Conservation (phyloP, 139 green algal genomes). For the Parachlorella kessleri region DNA sequence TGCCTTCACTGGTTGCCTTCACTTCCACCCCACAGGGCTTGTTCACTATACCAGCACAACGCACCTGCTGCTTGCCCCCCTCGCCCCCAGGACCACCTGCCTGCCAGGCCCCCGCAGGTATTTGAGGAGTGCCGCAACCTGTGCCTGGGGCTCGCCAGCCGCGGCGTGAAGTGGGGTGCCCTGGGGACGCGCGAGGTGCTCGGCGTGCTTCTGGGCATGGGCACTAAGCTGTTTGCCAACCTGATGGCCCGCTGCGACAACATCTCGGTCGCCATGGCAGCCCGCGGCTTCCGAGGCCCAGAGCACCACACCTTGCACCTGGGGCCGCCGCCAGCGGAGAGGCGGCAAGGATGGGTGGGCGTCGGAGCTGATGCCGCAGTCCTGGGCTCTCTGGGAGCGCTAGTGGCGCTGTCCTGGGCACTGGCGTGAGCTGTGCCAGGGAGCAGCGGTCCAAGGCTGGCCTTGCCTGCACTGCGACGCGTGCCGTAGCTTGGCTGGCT, state of each 20-base stretch:
- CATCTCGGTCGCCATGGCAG: conserved; percentile 39
- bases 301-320: conserved; percentile 11
- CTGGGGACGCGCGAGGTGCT: conserved; percentile 22
- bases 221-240: conserved; percentile 29
- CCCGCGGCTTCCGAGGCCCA: conserved; percentile 33
- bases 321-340: not conserved
- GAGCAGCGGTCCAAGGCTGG: not conserved
- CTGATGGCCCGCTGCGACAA: conserved; percentile 30
- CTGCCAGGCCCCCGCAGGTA: conserved; percentile 1
- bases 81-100: too few relatives aligned
- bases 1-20: too few relatives aligned
- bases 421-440: conserved; percentile 1
- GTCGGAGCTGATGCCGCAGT: not conserved
- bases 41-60: too few relatives aligned
- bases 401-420: not conserved
- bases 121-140: conserved; percentile 47
- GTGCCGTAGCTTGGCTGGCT: too few relatives aligned
- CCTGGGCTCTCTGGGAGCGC: conserved; percentile 5
- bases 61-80: too few relatives aligned
- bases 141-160: conserved; percentile 35
- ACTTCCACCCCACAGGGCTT: too few relatives aligned
- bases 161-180: conserved; percentile 32
- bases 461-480: not conserved
- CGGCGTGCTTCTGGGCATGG: conserved; percentile 1
- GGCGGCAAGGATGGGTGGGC: not conserved